A percentile compares a stretch with the other conserved stretches of the same genome.
Evolutionary conservation across 257 asterid species (phyloP).

Genomic region (Sherardia arvensis): DNA sequence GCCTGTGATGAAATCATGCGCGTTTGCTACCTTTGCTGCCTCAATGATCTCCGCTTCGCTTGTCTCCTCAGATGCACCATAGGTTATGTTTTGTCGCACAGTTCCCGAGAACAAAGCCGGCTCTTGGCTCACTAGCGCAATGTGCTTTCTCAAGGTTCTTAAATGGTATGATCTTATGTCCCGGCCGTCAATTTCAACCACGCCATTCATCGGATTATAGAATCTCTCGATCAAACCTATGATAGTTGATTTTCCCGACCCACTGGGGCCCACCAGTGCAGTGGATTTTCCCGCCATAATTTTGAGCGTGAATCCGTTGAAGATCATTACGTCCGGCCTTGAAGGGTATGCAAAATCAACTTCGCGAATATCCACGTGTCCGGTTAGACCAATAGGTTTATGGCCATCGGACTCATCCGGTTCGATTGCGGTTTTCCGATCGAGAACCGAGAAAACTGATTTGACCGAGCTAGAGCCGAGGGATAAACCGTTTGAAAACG

Average conservation of each 20-base stretch:
- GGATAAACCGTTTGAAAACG: conserved; percentile 77
- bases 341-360: conserved; percentile 71
- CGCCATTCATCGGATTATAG: conserved; percentile 55
- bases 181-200: conserved; percentile 56
- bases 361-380: conserved; percentile 42
- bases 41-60: conserved; percentile 52
- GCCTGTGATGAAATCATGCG: conserved; percentile 69
- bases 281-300: conserved; percentile 69
- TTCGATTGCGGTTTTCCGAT: conserved; percentile 55
- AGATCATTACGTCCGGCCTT: conserved; percentile 43
- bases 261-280: conserved; percentile 86
- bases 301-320: conserved; percentile 47
- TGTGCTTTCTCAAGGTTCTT: conserved; percentile 49
- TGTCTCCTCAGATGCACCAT: conserved; percentile 44
- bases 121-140: conserved; percentile 83
- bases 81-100: conserved; percentile 47
- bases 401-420: conserved; percentile 56
- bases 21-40: conserved; percentile 78
- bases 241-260: conserved; percentile 79
- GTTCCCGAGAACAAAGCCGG: conserved; percentile 70
- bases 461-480: conserved; percentile 61
- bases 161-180: conserved; percentile 53
- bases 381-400: conserved; percentile 38
- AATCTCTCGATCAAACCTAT: conserved; percentile 67
- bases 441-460: conserved; percentile 66